phyloP scores from a whole-genome alignment of 257 asterid species.

The Solanum clarkiae region DNA sequence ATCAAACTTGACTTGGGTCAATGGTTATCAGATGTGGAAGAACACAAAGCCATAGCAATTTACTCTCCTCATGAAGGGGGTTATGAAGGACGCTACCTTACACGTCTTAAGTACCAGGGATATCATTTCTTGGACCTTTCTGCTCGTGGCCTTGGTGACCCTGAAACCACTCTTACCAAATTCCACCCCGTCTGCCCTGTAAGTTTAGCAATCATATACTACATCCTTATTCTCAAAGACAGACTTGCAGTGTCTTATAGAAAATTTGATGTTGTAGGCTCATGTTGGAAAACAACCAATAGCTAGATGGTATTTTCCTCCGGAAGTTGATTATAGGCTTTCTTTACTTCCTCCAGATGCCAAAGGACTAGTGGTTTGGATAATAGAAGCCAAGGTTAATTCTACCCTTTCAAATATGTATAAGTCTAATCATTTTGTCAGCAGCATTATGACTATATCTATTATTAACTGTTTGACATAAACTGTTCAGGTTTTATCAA shows the following conservation, averaged over 20 bases:
- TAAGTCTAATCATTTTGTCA: background rate
- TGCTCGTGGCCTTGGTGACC: constrained; percentile 86
- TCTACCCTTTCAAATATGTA: background rate
- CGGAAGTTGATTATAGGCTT: constrained; percentile 84
- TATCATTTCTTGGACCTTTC: constrained; percentile 69
- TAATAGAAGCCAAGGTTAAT: constrained; percentile 72
- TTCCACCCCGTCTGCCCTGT: constrained; percentile 89
- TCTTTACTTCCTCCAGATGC: constrained; percentile 74
- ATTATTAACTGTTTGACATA: background rate
- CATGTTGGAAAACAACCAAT: constrained; percentile 86
- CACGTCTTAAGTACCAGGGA: constrained; percentile 54
- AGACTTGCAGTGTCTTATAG: background rate
- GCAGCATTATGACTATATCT: background rate
- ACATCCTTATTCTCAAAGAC: background rate
- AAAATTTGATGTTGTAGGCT: constrained; percentile 27
- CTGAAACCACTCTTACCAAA: constrained; percentile 80
- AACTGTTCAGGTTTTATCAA: constrained; percentile 46
- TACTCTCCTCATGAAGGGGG: constrained; percentile 90
- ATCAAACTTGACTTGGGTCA: constrained; percentile 50
- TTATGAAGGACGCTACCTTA: constrained; percentile 75
- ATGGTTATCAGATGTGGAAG: constrained; percentile 79
- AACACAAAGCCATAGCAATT: constrained; percentile 75
- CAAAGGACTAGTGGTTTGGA: constrained; percentile 66
- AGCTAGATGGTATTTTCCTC: constrained; percentile 90
- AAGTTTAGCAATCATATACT: background rate